Evolutionary conservation across 495 filamentous ascomycete genomes (phyloP).

Genomic region (Penicillium verhagenii): DNA sequence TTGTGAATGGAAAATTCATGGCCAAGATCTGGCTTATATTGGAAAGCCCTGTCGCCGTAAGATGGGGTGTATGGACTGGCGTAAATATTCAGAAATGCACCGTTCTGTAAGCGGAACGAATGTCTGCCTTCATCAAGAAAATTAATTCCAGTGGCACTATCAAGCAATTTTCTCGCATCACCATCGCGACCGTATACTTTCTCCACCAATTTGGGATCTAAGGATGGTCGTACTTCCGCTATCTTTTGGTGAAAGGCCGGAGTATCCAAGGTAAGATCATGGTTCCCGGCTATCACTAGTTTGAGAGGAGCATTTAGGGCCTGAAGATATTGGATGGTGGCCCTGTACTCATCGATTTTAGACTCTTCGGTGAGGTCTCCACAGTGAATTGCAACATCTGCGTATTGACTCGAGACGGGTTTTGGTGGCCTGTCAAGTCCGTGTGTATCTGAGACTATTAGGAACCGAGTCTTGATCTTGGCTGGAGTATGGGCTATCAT

Average conservation of each 20-base stretch:
- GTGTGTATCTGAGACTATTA: constrained; percentile 61
- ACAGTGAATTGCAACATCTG: constrained; percentile 67
- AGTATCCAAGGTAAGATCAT: constrained; percentile 64
- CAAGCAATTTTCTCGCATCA: constrained; percentile 26
- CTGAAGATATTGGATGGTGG: constrained; percentile 48
- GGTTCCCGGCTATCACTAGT: constrained; percentile 72
- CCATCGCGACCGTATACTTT: constrained; percentile 32
- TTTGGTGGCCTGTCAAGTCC: constrained; percentile 26
- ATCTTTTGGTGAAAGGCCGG: constrained; percentile 33
- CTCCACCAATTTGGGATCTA: constrained; percentile 26
- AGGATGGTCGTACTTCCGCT: constrained; percentile 17
- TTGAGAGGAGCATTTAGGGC: constrained; percentile 60
- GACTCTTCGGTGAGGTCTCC: constrained; percentile 65
- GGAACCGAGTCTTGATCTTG: constrained; percentile 43
- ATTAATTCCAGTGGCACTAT: constrained; percentile 44
- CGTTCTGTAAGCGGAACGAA: constrained; percentile 53
- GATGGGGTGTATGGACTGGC: constrained; percentile 66
- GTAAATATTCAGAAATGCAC: constrained; percentile 59
- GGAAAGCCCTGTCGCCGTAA: constrained; percentile 55
- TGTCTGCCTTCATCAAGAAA: constrained; percentile 64
- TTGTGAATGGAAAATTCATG: constrained; percentile 47
- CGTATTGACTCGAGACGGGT: constrained; percentile 30
- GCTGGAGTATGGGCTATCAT: not conserved
- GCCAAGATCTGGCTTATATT: constrained; percentile 49
- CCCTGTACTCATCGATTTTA: constrained; percentile 51